A percentile compares a stretch with the other conserved stretches of the same genome.
These are phyloP conservation scores for Trifolium dubium DNA, from an alignment of 306 rosid genomes.

Conservation along the genomic window DNA sequence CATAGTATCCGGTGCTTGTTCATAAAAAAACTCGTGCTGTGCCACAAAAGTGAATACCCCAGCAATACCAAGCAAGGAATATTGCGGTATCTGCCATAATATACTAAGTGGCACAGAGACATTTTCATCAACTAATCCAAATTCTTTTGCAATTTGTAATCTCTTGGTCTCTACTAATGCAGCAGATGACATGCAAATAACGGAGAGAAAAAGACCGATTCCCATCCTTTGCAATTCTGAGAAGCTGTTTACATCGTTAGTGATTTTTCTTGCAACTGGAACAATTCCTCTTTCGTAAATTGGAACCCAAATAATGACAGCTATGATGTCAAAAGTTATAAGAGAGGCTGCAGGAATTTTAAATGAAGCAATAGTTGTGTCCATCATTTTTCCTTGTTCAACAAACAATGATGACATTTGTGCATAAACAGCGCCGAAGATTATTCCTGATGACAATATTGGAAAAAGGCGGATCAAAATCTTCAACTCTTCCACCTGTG, in stretches of 20 bases:
- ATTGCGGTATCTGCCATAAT: slow-evolving; percentile 90
- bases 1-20: slow-evolving; percentile 84
- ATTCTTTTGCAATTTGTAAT: slow-evolving; percentile 60
- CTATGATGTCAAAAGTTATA: slow-evolving; percentile 58
- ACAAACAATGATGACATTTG: slow-evolving; percentile 88
- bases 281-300: slow-evolving; percentile 68
- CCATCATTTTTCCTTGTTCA: slow-evolving; percentile 80
- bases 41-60: slow-evolving; percentile 78
- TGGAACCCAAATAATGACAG: slow-evolving; percentile 83
- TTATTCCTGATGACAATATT: slow-evolving; percentile 88
- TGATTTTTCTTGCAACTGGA: slow-evolving; percentile 69
- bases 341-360: slow-evolving; percentile 87
- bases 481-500: slow-evolving; percentile 87
- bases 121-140: slow-evolving; percentile 54
- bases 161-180: slow-evolving; percentile 70
- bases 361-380: slow-evolving; percentile 66
- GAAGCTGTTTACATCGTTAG: slow-evolving; percentile 77
- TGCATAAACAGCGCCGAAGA: slow-evolving; percentile 79
- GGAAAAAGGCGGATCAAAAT: slow-evolving; percentile 83
- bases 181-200: slow-evolving; percentile 82
- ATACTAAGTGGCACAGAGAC: slow-evolving; percentile 70
- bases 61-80: slow-evolving; percentile 79
- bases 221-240: slow-evolving; percentile 90
- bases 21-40: slow-evolving; percentile 84
- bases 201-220: slow-evolving; percentile 74